phyloP scores from a whole-genome alignment of 345 rosid genomes.

The Passiflora organensis region DNA sequence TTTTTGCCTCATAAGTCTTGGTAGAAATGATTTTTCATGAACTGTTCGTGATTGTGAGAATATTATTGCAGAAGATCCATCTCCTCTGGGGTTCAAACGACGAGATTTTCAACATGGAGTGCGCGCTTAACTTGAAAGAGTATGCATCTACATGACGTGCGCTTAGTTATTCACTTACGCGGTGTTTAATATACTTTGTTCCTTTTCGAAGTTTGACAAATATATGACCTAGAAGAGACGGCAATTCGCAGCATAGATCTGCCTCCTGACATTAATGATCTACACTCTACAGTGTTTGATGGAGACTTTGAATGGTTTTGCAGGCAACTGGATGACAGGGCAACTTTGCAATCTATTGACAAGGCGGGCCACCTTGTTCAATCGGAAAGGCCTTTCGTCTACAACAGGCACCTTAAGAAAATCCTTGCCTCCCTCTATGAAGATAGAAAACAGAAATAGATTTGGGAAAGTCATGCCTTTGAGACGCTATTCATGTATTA shows the following conservation, averaged over 20 bases:
- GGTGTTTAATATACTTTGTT: too few relatives aligned
- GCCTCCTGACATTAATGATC: too few relatives aligned
- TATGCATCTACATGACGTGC: neutral
- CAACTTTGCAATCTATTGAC: constrained; percentile 2
- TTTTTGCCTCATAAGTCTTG: too few relatives aligned
- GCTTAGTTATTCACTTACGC: neutral
- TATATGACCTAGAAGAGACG: too few relatives aligned
- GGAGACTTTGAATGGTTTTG: neutral
- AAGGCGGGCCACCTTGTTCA: constrained; percentile 14
- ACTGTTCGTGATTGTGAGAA: too few relatives aligned
- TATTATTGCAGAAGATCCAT: constrained; percentile 16
- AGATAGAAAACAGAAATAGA: neutral
- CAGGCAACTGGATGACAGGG: constrained; percentile 1
- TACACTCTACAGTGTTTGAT: neutral
- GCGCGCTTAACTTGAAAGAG: neutral
- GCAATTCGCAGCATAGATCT: too few relatives aligned
- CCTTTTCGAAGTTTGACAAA: too few relatives aligned
- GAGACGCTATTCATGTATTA: too few relatives aligned
- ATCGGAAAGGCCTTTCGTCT: constrained; percentile 6
- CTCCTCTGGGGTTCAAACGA: constrained; percentile 26
- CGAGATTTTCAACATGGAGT: constrained; percentile 8
- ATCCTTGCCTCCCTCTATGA: neutral
- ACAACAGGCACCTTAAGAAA: constrained; percentile 5
- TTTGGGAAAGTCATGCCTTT: too few relatives aligned
- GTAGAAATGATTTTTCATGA: too few relatives aligned